Base-by-base conservation (phyloP, 2,329 filamentous ascomycete species). In the Plenodomus biglobosus region DNA sequence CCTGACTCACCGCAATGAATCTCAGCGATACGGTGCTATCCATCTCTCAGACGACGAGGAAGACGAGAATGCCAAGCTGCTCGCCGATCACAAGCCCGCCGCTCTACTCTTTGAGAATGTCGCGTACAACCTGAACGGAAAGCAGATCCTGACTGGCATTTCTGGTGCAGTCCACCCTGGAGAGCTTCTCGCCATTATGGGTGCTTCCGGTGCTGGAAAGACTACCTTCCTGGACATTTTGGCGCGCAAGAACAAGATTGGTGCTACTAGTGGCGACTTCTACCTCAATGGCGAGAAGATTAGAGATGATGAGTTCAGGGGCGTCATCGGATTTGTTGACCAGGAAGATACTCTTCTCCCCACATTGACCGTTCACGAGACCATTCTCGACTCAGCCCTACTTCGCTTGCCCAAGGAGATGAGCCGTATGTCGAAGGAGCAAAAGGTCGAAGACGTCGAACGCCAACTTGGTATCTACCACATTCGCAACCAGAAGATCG, bases 131-230 rank as follows among this genome's bases (percentile, higher is more conserved):
- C 79, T 99, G 32, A 95, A 95, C 56, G 90, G 90, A 34, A 96
- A 90, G 73, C 81, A 88, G 43, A 96, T 99, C 39, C 78, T 99
- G 2, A 80, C 81, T 15, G 84, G 82, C 13, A 87, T 99, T 27
- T 85, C 87, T 56, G 94, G 94, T 39, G 85, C 90, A 36, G 92
- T 92, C n/a, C 87, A 88, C 59, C 91, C 92, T 2, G 95, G 95
- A n/a, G 91, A 99, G 70, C 84, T 97, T 7, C 90, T 92, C 58
- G 94, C 94, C 8, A 95, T 99, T 63, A 99, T 99, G 92, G 94
- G 94, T 47, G 92, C 94, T 7, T 99, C 94, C 0, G 94, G 94
- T 22, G 95, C 94, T 36, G 94, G 94, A 50, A 99, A 99, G 75
- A 99, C 94, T 0, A 96, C 91, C 0, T 97, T 99, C 72, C 78